phyloP scores from a whole-genome alignment of 2,329 filamentous ascomycete genomes.

The Cadophora gregata region DNA sequence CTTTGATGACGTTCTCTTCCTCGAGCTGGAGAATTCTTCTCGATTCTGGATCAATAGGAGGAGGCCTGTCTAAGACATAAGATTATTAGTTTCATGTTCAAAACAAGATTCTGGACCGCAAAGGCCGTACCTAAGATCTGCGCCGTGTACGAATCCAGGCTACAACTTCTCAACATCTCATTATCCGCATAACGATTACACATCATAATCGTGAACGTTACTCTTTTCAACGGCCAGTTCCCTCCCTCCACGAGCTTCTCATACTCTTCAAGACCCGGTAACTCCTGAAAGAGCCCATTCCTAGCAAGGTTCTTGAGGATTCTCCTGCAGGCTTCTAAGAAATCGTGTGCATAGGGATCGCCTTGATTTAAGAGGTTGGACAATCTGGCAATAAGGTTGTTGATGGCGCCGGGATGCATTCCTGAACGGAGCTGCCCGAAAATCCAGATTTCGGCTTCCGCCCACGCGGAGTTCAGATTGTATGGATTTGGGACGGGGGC shows the following conservation, averaged over 20 bases:
- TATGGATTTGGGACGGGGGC: background rate
- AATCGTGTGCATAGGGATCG: background rate
- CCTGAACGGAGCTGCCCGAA: background rate
- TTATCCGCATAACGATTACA: background rate
- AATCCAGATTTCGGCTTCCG: constrained; percentile 11
- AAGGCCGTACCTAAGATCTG: background rate
- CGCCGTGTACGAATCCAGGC: background rate
- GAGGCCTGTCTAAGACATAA: background rate
- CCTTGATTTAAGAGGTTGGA: background rate
- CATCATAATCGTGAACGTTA: background rate
- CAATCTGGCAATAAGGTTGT: background rate
- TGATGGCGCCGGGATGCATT: background rate
- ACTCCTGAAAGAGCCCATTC: background rate
- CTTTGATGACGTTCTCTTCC: background rate
- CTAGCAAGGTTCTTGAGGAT: background rate
- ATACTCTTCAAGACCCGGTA: background rate
- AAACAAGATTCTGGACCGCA: background rate
- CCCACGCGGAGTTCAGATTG: background rate
- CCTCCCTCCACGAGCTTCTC: background rate
- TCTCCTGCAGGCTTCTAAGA: background rate
- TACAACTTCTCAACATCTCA: background rate
- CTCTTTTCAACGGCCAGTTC: background rate
- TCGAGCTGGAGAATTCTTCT: background rate
- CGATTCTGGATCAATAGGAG: background rate
- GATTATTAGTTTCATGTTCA: background rate